These are phyloP conservation scores for Escallonia rubra DNA, from an alignment of 129 eudicot genomes.

Conservation along the genomic window DNA sequence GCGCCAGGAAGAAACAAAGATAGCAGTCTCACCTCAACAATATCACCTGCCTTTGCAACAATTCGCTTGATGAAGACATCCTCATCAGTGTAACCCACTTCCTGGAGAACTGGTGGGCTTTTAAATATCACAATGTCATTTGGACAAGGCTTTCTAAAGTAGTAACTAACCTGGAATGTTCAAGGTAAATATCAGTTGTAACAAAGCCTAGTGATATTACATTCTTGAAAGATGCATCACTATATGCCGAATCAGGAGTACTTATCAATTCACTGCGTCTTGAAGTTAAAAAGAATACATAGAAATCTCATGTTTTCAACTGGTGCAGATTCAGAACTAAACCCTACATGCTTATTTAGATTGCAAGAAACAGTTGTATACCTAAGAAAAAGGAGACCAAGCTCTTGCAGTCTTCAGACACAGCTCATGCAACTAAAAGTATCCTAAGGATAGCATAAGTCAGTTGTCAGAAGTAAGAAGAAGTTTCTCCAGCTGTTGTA, in stretches of 20 bases:
- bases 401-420: no score
- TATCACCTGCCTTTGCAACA: constrained; percentile 88
- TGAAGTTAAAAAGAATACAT: neutral
- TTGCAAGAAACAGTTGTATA: no score
- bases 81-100: constrained; percentile 90
- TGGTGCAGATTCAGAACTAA: no score
- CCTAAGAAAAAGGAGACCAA: no score
- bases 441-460: no score
- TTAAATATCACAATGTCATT: constrained; percentile 89
- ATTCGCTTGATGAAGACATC: constrained; percentile 91
- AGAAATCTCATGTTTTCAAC: neutral
- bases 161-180: constrained; percentile 71
- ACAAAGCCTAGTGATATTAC: neutral
- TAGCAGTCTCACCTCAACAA: constrained; percentile 62
- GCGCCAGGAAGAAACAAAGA: no score
- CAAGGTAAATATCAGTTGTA: constrained; percentile 1
- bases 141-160: constrained; percentile 93
- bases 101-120: constrained; percentile 93
- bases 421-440: no score
- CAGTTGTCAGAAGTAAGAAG: neutral
- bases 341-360: no score
- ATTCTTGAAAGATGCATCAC: neutral
- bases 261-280: neutral
- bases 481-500: neutral
- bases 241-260: neutral